Conservation (phyloP, 768 basidiomycete species). For the Stropharia rugosoannulata region DNA sequence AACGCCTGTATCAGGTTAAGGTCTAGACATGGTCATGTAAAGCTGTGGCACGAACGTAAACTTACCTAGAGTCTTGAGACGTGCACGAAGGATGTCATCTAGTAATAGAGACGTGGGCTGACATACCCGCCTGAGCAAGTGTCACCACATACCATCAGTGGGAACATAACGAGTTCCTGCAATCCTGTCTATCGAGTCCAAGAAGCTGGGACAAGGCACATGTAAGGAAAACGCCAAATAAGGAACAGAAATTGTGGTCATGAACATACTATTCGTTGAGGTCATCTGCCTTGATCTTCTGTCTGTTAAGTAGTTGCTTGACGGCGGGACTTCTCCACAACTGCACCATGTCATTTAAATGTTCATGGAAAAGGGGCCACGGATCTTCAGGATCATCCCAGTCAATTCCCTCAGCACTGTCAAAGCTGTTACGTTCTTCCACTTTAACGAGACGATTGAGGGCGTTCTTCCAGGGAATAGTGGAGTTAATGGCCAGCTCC, state of each 20-base stretch:
- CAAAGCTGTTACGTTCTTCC: slow-evolving; percentile 26
- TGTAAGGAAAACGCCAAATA: neutral
- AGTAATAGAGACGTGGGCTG: neutral
- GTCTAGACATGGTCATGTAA: neutral
- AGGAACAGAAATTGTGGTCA: neutral
- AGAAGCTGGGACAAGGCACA: slow-evolving; percentile 48
- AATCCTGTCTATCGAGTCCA: slow-evolving; percentile 65
- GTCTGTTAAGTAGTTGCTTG: slow-evolving; percentile 45
- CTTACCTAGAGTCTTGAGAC: slow-evolving; percentile 55
- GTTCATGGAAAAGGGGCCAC: slow-evolving; percentile 53
- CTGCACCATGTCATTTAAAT: slow-evolving; percentile 60
- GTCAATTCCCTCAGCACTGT: slow-evolving; percentile 32
- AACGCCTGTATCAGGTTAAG: slow-evolving; percentile 41
- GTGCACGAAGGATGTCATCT: slow-evolving; percentile 75
- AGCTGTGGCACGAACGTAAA: neutral
- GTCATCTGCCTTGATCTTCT: slow-evolving; percentile 63
- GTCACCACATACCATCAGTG: slow-evolving; percentile 51
- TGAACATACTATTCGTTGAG: slow-evolving; percentile 68
- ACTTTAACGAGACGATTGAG: slow-evolving; percentile 34
- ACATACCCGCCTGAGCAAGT: neutral
- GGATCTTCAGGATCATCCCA: slow-evolving; percentile 57
- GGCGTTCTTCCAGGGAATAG: slow-evolving; percentile 47
- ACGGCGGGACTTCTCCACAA: slow-evolving; percentile 65
- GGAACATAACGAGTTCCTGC: slow-evolving; percentile 63
- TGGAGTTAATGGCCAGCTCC: slow-evolving; percentile 57